These are phyloP conservation scores for Fusarium nematophilum DNA, from an alignment of 2,329 filamentous ascomycete species.

Conservation along the genomic window DNA sequence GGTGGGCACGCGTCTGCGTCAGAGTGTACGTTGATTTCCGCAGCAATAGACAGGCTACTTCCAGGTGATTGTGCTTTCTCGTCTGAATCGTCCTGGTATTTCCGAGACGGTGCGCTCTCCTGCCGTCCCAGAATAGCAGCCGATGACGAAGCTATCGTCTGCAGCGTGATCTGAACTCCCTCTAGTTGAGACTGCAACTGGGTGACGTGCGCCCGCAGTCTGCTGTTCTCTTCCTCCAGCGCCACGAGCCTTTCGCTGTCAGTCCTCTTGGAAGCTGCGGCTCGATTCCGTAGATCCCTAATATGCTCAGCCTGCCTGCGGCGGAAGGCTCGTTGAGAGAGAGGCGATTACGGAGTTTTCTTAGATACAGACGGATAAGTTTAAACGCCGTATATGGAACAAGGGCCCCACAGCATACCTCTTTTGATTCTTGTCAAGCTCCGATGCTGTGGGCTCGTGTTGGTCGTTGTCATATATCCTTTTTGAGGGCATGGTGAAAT, in stretches of 20 bases:
- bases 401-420: too few relatives aligned
- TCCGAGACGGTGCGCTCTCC: background rate
- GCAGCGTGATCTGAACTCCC: background rate
- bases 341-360: background rate
- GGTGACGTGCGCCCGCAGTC: background rate
- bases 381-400: too few relatives aligned
- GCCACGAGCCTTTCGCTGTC: background rate
- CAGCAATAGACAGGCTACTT: too few relatives aligned
- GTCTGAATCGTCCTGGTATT: too few relatives aligned
- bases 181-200: background rate
- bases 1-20: too few relatives aligned
- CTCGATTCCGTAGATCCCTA: background rate
- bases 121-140: background rate
- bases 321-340: background rate
- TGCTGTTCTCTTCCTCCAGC: background rate
- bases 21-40: too few relatives aligned
- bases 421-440: too few relatives aligned
- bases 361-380: too few relatives aligned
- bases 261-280: background rate
- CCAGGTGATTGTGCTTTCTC: too few relatives aligned
- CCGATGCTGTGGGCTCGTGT: too few relatives aligned
- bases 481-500: too few relatives aligned
- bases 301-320: background rate
- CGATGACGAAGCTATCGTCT: background rate
- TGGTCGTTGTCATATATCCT: too few relatives aligned